Conservation (phyloP, 108 stramenopile genomes). For the Discostella pseudostelligera region DNA sequence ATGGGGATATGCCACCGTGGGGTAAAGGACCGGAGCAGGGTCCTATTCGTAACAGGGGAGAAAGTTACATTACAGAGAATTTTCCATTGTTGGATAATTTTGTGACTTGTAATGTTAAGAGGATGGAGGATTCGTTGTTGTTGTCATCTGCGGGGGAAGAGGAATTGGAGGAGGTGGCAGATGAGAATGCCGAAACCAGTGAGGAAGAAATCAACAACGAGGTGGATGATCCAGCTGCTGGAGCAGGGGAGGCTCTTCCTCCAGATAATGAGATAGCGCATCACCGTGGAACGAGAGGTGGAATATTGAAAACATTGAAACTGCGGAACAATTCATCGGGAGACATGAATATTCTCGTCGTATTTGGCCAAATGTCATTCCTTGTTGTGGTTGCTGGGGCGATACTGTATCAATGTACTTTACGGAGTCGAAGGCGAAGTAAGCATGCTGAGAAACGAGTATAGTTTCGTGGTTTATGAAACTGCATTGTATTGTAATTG, state of each 20-base stretch:
- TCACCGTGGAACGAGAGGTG: conserved; percentile 4
- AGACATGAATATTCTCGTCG: neutral
- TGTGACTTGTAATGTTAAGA: conserved; percentile 27
- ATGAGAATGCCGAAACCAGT: neutral
- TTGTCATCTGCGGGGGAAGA: too few relatives aligned
- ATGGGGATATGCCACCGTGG: conserved; percentile 82
- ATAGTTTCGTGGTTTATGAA: neutral
- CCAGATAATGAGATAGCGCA: neutral
- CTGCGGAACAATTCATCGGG: neutral
- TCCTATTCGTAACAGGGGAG: conserved; percentile 36
- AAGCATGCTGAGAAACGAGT: conserved; percentile 16
- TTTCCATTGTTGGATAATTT: conserved; percentile 53
- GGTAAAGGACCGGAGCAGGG: conserved; percentile 49
- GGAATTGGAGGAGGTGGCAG: neutral
- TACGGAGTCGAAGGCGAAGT: conserved; percentile 1
- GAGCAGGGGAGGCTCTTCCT: conserved; percentile 5
- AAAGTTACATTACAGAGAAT: conserved; percentile 36
- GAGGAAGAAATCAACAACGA: conserved; percentile 7
- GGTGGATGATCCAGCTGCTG: conserved; percentile 6
- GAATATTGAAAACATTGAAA: neutral
- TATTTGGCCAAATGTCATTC: neutral
- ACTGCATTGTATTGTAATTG: neutral
- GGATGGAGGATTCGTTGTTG: conserved; percentile 9
- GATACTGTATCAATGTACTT: neutral
- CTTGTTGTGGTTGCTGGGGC: neutral